phyloP scores from a whole-genome alignment of 2,329 filamentous ascomycete genomes.

The Penicillium sp. region DNA sequence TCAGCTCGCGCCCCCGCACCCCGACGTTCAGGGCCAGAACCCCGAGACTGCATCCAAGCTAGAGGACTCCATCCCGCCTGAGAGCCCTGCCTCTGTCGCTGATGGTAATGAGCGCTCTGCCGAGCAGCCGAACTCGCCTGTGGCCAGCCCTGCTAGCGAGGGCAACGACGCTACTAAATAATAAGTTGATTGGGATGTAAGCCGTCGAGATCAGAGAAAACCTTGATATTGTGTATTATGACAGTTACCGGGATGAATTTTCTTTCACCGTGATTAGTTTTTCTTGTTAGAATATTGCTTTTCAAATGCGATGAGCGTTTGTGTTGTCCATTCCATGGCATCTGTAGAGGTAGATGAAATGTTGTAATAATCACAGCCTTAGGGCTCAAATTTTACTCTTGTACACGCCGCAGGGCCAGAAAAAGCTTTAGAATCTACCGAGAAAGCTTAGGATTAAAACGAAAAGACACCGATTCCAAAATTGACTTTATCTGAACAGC shows the following conservation, averaged over 20 bases:
- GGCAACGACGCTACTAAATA: slow-evolving; percentile 51
- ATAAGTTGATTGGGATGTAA: slow-evolving; percentile 9
- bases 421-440: too few species aligned
- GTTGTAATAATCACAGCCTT: too few species aligned
- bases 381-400: too few species aligned
- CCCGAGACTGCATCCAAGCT: slow-evolving; percentile 57
- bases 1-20: slow-evolving; percentile 56
- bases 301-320: slow-evolving; percentile 16
- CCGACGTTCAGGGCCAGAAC: slow-evolving; percentile 62
- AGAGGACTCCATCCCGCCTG: slow-evolving; percentile 38
- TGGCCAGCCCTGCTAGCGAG: slow-evolving; percentile 53
- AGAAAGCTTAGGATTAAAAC: slow-evolving; percentile 8
- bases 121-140: slow-evolving; percentile 39
- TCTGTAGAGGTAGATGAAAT: too few species aligned
- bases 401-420: too few species aligned
- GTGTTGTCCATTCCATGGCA: too few species aligned
- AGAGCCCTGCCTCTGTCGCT: slow-evolving; percentile 46
- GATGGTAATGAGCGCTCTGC: slow-evolving; percentile 42
- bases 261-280: slow-evolving; percentile 1
- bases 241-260: slow-evolving; percentile 11
- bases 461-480: slow-evolving; percentile 33
- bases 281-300: slow-evolving; percentile 10
- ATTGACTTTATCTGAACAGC: slow-evolving; percentile 35
- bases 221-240: slow-evolving; percentile 26
- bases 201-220: slow-evolving; percentile 7